phyloP scores from a whole-genome alignment of 2,329 filamentous ascomycete genomes.

The Aspergillus terreus region DNA sequence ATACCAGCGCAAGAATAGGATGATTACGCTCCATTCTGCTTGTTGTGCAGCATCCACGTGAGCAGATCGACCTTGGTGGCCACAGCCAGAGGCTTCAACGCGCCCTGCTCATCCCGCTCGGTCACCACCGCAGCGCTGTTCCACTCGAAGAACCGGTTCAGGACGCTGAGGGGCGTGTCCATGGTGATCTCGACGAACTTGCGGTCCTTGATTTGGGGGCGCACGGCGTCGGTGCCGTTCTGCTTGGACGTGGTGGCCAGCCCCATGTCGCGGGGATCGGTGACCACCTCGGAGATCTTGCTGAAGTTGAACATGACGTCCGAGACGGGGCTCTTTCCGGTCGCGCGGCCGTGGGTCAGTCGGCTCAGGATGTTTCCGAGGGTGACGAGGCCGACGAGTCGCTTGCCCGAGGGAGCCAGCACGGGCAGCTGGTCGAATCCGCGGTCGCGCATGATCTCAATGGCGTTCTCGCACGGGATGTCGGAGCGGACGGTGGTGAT shows the following conservation, averaged over 20 bases:
- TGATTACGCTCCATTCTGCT: constrained; percentile 22
- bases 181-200: constrained; percentile 92
- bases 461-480: constrained; percentile 75
- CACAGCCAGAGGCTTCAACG: constrained; percentile 76
- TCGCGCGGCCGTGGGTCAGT: constrained; percentile 78
- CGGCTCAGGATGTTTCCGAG: constrained; percentile 91
- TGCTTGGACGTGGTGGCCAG: constrained; percentile 20
- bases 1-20: neutral
- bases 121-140: constrained; percentile 95
- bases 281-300: constrained; percentile 81
- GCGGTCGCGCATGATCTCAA: constrained; percentile 97
- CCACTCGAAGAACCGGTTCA: constrained; percentile 96
- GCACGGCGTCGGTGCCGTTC: constrained; percentile 20
- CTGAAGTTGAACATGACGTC: constrained; percentile 97
- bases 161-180: constrained; percentile 75
- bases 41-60: constrained; percentile 79
- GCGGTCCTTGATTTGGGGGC: constrained; percentile 49
- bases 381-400: constrained; percentile 87
- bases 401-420: constrained; percentile 63
- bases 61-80: constrained; percentile 96
- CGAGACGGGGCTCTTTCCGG: constrained; percentile 67
- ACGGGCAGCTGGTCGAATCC: constrained; percentile 97
- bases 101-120: constrained; percentile 60
- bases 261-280: constrained; percentile 70
- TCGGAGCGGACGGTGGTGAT: constrained; percentile 76